These are phyloP conservation scores for Linnemannia zychae DNA, from an alignment of 192 early-diverging fungal species.

Conservation along the genomic window DNA sequence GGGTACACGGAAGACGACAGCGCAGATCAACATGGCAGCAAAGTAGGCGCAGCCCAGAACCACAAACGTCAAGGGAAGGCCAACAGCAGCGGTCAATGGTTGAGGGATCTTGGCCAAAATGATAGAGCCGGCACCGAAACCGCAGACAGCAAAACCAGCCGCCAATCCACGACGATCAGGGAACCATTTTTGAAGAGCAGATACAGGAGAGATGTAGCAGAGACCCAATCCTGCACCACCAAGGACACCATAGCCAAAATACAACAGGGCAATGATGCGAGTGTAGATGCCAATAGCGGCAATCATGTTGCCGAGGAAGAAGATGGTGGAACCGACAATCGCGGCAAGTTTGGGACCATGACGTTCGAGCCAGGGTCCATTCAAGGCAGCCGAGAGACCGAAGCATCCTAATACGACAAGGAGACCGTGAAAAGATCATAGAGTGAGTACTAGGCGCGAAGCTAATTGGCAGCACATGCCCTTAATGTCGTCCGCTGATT, in stretches of 20 bases:
- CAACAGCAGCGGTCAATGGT: constrained; percentile 64
- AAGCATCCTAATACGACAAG: constrained; percentile 44
- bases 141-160: constrained; percentile 75
- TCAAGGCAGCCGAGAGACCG: constrained; percentile 66
- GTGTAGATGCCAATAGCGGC: constrained; percentile 64
- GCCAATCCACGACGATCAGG: constrained; percentile 68
- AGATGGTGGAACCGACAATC: constrained; percentile 60
- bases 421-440: background rate
- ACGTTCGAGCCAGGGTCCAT: constrained; percentile 71
- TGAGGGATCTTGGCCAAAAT: constrained; percentile 74
- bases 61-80: constrained; percentile 70
- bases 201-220: constrained; percentile 71
- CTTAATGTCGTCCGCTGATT: background rate
- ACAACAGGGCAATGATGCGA: constrained; percentile 66
- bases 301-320: constrained; percentile 66
- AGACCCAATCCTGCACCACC: constrained; percentile 70
- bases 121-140: constrained; percentile 80
- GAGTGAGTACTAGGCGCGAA: background rate
- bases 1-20: constrained; percentile 68
- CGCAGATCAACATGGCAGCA: constrained; percentile 63
- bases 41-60: constrained; percentile 73
- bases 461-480: background rate
- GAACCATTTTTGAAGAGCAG: constrained; percentile 72
- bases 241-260: constrained; percentile 72
- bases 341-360: constrained; percentile 63